phyloP scores from a whole-genome alignment of 129 eudicot genomes.

The Rutidosis leptorrhynchoides region DNA sequence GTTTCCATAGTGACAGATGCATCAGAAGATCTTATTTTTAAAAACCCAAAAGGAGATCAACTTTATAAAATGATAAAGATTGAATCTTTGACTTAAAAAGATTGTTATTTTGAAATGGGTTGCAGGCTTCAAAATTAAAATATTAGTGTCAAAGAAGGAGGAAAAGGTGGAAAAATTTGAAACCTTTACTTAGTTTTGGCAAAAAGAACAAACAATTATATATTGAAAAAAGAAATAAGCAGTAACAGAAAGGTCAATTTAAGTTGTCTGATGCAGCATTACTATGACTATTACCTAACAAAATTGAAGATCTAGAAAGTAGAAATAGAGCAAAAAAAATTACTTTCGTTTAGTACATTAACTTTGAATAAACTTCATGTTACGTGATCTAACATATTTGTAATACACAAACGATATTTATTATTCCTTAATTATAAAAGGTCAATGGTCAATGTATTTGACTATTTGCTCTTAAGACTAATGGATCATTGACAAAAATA shows the following conservation, averaged over 20 bases:
- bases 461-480: too few species aligned
- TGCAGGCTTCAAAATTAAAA: constrained; percentile 8
- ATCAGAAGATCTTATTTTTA: constrained; percentile 22
- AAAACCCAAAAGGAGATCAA: constrained; percentile 12
- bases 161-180: constrained; percentile 29
- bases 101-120: neutral
- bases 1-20: constrained; percentile 94
- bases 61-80: constrained; percentile 5
- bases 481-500: too few species aligned
- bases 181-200: neutral
- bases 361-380: constrained; percentile 5
- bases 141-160: constrained; percentile 17
- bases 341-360: constrained; percentile 6
- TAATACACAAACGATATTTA: too few species aligned
- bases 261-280: constrained; percentile 9
- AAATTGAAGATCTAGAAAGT: constrained; percentile 12
- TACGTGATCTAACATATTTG: too few species aligned
- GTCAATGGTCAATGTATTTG: too few species aligned
- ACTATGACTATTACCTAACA: constrained; percentile 17
- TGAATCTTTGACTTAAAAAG: neutral
- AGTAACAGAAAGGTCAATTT: constrained; percentile 30
- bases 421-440: too few species aligned
- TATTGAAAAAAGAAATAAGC: neutral
- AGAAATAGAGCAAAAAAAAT: constrained; percentile 2
- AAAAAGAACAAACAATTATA: neutral